phyloP scores from a whole-genome alignment of 1,284 basidiomycete species.

The Spongispora temasekensis region DNA sequence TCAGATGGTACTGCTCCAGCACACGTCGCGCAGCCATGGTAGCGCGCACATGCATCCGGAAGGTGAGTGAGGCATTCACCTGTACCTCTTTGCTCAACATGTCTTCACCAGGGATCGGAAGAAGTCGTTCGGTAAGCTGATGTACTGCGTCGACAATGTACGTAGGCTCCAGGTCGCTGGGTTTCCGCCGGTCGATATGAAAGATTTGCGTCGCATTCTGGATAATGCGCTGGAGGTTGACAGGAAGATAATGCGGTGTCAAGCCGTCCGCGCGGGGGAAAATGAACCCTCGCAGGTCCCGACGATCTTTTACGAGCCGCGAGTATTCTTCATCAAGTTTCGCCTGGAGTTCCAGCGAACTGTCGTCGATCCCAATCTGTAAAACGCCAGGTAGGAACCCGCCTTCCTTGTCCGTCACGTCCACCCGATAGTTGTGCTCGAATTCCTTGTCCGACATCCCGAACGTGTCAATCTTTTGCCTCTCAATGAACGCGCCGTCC shows the following conservation, averaged over 20 bases:
- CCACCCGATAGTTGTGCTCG: conserved; percentile 89
- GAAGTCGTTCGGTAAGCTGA: conserved; percentile 68
- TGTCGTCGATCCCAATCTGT: conserved; percentile 94
- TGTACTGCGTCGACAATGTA: conserved; percentile 85
- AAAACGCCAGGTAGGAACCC: conserved; percentile 82
- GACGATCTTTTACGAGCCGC: conserved; percentile 78
- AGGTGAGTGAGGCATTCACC: conserved; percentile 87
- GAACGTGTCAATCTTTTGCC: conserved; percentile 90
- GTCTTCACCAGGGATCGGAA: conserved; percentile 89
- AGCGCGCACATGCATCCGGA: conserved; percentile 91
- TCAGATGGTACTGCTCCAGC: conserved; percentile 85
- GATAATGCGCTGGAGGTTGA: conserved; percentile 93
- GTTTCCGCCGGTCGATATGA: conserved; percentile 93
- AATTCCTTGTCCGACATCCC: conserved; percentile 84
- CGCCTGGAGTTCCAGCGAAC: conserved; percentile 85
- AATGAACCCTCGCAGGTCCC: conserved; percentile 77
- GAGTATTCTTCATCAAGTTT: conserved; percentile 89
- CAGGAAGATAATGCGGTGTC: conserved; percentile 81
- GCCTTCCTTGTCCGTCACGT: conserved; percentile 80
- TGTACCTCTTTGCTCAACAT: conserved; percentile 76
- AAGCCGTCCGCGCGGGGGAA: conserved; percentile 80
- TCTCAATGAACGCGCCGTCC: conserved; percentile 98
- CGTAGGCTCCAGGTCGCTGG: conserved; percentile 87
- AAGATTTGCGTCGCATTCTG: conserved; percentile 98
- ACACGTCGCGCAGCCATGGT: conserved; percentile 84